Evolutionary conservation across 306 rosid species (phyloP).

Genomic region (Senna tora): DNA sequence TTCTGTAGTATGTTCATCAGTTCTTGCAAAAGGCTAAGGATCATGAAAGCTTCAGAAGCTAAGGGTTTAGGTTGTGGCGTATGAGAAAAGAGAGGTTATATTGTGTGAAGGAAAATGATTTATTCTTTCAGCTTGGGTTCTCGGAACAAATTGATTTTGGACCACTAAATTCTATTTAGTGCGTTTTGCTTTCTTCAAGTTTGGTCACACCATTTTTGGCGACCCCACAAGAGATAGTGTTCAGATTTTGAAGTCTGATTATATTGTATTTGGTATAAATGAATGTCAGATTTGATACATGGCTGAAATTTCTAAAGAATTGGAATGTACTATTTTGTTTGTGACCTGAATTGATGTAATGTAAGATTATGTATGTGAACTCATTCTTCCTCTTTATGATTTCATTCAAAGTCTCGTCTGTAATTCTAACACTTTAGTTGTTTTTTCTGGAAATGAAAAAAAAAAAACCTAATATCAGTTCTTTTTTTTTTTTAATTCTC

Average conservation of each 20-base stretch:
- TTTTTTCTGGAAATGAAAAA: neutral
- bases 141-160: constrained; percentile 49
- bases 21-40: constrained; percentile 87
- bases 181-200: constrained; percentile 38
- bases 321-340: constrained; percentile 25
- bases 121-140: constrained; percentile 63
- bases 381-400: neutral
- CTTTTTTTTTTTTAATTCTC: no score
- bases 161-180: constrained; percentile 39
- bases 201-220: constrained; percentile 38
- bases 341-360: constrained; percentile 15
- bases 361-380: neutral
- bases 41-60: constrained; percentile 91
- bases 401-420: constrained; percentile 7
- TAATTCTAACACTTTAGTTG: neutral
- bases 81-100: constrained; percentile 43
- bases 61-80: constrained; percentile 81
- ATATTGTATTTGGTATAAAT: no score
- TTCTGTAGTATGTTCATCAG: constrained; percentile 78
- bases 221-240: constrained; percentile 28
- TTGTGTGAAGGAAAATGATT: constrained; percentile 34
- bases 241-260: no score
- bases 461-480: no score
- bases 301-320: neutral
- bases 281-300: no score